These are phyloP conservation scores for Calonectria naviculata DNA, from an alignment of 2,329 filamentous ascomycete genomes.

Conservation along the genomic window DNA sequence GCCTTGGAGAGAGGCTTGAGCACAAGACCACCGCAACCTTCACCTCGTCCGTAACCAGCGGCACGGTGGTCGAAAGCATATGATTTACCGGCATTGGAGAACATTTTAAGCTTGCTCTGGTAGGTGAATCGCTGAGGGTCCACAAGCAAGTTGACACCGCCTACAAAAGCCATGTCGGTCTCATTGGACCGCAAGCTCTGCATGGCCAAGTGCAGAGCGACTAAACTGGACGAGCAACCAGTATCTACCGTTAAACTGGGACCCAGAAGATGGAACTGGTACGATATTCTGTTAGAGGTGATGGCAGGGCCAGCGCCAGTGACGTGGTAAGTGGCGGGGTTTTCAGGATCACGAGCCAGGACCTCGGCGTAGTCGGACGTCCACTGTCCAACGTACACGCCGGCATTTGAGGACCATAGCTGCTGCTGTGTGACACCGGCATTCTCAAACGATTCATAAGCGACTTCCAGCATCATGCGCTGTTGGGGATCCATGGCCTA, in stretches of 20 bases:
- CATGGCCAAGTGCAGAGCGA: constrained; percentile 58
- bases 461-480: constrained; percentile 38
- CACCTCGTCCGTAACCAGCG: constrained; percentile 61
- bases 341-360: constrained; percentile 46
- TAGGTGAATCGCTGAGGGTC: constrained; percentile 38
- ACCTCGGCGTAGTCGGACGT: constrained; percentile 37
- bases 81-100: constrained; percentile 42
- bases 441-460: constrained; percentile 42
- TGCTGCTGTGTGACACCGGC: constrained; percentile 47
- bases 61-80: constrained; percentile 54
- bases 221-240: constrained; percentile 60
- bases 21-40: constrained; percentile 55
- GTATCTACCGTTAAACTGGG: constrained; percentile 62
- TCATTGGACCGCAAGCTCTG: constrained; percentile 48
- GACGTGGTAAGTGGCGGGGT: constrained; percentile 58
- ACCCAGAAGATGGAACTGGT: constrained; percentile 59
- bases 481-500: constrained; percentile 44
- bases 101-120: constrained; percentile 37
- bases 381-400: constrained; percentile 44
- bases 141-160: constrained; percentile 40
- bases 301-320: constrained; percentile 56
- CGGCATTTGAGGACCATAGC: constrained; percentile 38
- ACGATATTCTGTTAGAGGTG: constrained; percentile 59
- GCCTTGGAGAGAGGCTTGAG: constrained; percentile 56
- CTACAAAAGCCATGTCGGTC: constrained; percentile 40